Conservation (phyloP, 768 basidiomycete species). For the Lyophyllum shimeji region DNA sequence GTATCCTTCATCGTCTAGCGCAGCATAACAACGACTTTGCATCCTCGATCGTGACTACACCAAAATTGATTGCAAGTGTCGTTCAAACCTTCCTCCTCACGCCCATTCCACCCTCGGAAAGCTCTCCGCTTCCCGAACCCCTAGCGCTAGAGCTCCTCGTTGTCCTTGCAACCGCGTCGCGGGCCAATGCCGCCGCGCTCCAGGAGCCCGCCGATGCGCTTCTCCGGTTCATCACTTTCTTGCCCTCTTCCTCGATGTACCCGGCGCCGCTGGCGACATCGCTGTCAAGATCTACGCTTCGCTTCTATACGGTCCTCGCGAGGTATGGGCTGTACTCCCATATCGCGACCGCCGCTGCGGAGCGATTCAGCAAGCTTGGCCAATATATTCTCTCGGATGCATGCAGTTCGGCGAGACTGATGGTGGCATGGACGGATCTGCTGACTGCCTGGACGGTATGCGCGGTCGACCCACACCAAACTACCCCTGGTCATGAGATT, state of each 20-base stretch:
- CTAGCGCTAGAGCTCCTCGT: slow-evolving; percentile 57
- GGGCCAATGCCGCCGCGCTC: slow-evolving; percentile 61
- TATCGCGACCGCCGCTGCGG: slow-evolving; percentile 61
- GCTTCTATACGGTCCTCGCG: slow-evolving; percentile 63
- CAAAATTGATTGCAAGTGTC: slow-evolving; percentile 50
- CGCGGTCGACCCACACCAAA: slow-evolving; percentile 88
- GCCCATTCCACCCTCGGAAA: slow-evolving; percentile 40
- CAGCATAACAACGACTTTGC: slow-evolving; percentile 57
- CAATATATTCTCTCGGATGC: slow-evolving; percentile 41
- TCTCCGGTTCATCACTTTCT: slow-evolving; percentile 66
- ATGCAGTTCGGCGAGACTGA: slow-evolving; percentile 35
- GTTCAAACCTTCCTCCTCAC: slow-evolving; percentile 59
- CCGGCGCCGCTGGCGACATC: slow-evolving; percentile 42
- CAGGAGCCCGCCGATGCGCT: slow-evolving; percentile 60
- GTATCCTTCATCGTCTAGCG: slow-evolving; percentile 59
- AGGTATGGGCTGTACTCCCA: slow-evolving; percentile 78
- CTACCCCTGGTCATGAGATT: slow-evolving; percentile 83
- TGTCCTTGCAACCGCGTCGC: slow-evolving; percentile 61
- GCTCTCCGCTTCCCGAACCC: slow-evolving; percentile 39
- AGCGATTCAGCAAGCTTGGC: slow-evolving; percentile 53
- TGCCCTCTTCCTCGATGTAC: slow-evolving; percentile 44
- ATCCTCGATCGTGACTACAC: slow-evolving; percentile 46
- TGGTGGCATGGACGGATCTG: slow-evolving; percentile 55
- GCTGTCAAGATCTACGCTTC: slow-evolving; percentile 58
- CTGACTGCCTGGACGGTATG: slow-evolving; percentile 76